A percentile compares a stretch with the other conserved stretches of the same genome.
Evolutionary conservation across 208 protist species (phyloP).

Genomic region (Trypanosoma boissoni): DNA sequence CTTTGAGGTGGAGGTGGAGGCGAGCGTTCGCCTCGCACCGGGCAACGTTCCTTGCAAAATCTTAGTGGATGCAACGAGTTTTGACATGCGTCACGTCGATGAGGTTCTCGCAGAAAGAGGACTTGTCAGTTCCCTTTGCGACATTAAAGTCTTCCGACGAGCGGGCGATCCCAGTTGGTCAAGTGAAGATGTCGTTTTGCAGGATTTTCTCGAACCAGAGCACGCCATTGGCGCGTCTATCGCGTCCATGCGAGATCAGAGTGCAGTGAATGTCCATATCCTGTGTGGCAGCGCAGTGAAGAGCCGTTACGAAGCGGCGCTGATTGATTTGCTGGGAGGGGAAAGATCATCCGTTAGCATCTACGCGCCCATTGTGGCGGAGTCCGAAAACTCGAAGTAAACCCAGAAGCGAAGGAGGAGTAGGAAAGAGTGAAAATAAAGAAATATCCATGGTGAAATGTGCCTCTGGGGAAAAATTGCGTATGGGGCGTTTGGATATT

Average conservation of each 20-base stretch:
- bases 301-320: slow-evolving; percentile 13
- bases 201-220: slow-evolving; percentile 26
- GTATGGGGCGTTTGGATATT: too few relatives aligned
- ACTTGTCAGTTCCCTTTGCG: slow-evolving; percentile 9
- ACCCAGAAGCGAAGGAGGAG: not conserved
- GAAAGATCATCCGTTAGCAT: slow-evolving; percentile 4
- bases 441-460: too few relatives aligned
- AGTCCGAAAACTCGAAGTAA: slow-evolving; percentile 7
- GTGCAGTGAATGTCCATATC: slow-evolving; percentile 14
- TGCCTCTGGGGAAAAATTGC: too few relatives aligned
- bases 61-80: slow-evolving; percentile 41
- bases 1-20: slow-evolving; percentile 42
- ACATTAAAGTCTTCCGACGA: slow-evolving; percentile 22
- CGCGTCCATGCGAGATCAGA: slow-evolving; percentile 5
- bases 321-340: slow-evolving; percentile 9
- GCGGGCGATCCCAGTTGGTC: slow-evolving; percentile 11
- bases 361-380: slow-evolving; percentile 11
- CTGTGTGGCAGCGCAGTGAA: slow-evolving; percentile 19
- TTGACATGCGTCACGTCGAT: slow-evolving; percentile 20
- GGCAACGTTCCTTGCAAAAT: slow-evolving; percentile 9
- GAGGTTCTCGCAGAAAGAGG: slow-evolving; percentile 24
- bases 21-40: slow-evolving; percentile 33
- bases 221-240: slow-evolving; percentile 28
- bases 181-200: slow-evolving; percentile 21
- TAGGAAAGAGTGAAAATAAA: too few relatives aligned